Evolutionary conservation across 106 monocot species (phyloP), one percentile per base, ranked within the genome.

Genomic region (Dendrobium chrysotoxum): DNA sequence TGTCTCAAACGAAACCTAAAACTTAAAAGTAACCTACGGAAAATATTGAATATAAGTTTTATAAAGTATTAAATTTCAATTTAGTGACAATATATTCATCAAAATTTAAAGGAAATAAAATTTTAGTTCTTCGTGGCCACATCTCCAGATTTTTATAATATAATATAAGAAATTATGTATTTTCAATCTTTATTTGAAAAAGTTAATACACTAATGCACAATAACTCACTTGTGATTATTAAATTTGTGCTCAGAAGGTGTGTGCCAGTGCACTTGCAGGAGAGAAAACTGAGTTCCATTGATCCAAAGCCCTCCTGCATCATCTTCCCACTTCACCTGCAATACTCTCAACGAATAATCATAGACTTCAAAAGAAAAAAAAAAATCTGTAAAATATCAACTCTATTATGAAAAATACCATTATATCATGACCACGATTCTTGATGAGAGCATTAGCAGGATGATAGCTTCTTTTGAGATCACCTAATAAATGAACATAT

Each of bases 291-390:
- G 38, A 11, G 81, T 81, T 18, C 75, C 75, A 30, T 77, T 77
- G 4, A 61, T 16, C 76, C 76, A 77, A 2, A 82, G 28, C 18
- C 11, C 18, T 45, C 82, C 82, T 40, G 76, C 76, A 11, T 38
- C 76, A n/a, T 82, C 76, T 46, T 74, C 65, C 82, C 75, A 82
- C 77, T 82, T 82, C 13, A 82, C 17, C 81, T 81, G 58, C 26
- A 17, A 45, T 35, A 35, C 35, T 12, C 3, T 21, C 0, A 25
- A 23, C 8, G 5, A 16, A 64, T 0, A 55, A 3, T 55, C 20
- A 55, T 12, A 55, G 0, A 61, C 4, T 61, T 61, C 4, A 23
- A 23, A 61, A n/a, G 61, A 61, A 61, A 61, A 4, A 23, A n/a
- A 23, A n/a, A 61, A 23, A 25, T 61, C n/a, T 61, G 53, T 3